These are phyloP conservation scores for Recurvomyces mirabilis DNA, from an alignment of 495 filamentous ascomycete genomes.

Conservation along the genomic window DNA sequence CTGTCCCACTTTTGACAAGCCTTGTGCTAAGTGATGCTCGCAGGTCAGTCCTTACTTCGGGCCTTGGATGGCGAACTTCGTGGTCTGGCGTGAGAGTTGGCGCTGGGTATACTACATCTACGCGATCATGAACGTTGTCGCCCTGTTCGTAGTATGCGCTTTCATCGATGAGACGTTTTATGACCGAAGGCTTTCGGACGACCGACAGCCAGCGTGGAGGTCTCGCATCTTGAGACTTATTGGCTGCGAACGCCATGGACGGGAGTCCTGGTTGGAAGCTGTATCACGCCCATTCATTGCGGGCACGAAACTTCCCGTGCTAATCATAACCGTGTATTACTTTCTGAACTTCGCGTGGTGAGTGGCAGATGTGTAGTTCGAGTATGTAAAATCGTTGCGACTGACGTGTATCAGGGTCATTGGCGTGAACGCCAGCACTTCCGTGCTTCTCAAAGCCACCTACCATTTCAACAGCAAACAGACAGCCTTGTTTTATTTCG, in stretches of 20 bases:
- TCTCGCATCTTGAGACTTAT: constrained; percentile 35
- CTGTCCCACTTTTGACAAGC: no score
- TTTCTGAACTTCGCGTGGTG: constrained; percentile 48
- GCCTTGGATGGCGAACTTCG: constrained; percentile 49
- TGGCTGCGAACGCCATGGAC: no score
- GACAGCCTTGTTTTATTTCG: constrained; percentile 61
- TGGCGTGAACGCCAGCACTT: constrained; percentile 50
- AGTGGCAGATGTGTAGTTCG: no score
- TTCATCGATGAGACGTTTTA: constrained; percentile 53
- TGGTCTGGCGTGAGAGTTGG: constrained; percentile 40
- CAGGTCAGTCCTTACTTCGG: constrained; percentile 50
- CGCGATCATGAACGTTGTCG: constrained; percentile 39
- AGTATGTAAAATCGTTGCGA: no score
- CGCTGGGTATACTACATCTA: constrained; percentile 42
- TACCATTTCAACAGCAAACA: constrained; percentile 50
- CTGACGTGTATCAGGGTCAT: no score
- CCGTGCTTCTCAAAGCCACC: constrained; percentile 40
- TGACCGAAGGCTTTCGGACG: constrained; percentile 36
- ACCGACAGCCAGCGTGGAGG: constrained; percentile 33
- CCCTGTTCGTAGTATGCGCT: constrained; percentile 35
- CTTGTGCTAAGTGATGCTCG: no score
- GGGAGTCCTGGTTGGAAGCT: constrained; percentile 38
- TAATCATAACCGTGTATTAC: constrained; percentile 43
- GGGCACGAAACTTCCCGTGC: constrained; percentile 41
- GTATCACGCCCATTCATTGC: constrained; percentile 36